Percentiles rank a stretch among this genome's conserved stretches.
phyloP scores from a whole-genome alignment of 495 filamentous ascomycete genomes.

The Penicillium samsonianum region DNA sequence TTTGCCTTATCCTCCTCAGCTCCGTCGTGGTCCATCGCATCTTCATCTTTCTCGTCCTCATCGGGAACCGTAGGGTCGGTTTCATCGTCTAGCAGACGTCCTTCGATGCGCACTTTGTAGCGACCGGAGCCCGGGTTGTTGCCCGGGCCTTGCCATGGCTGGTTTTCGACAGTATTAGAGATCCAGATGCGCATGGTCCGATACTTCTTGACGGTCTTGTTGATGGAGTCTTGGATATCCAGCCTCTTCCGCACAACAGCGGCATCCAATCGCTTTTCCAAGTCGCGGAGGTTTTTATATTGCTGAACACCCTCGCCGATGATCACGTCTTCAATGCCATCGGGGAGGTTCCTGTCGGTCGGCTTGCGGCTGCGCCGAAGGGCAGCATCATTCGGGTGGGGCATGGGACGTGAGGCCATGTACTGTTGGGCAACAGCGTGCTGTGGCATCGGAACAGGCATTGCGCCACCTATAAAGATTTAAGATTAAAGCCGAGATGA shows the following conservation, averaged over 20 bases:
- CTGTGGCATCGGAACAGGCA: constrained; percentile 44
- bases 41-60: constrained; percentile 60
- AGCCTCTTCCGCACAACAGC: constrained; percentile 93
- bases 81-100: constrained; percentile 78
- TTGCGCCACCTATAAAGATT: constrained; percentile 29
- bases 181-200: constrained; percentile 92
- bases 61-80: constrained; percentile 47
- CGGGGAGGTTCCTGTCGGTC: constrained; percentile 91
- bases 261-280: constrained; percentile 88
- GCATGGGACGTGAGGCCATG: constrained; percentile 42
- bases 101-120: constrained; percentile 92
- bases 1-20: constrained; percentile 33
- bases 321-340: constrained; percentile 76
- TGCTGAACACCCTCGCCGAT: constrained; percentile 79
- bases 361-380: constrained; percentile 82
- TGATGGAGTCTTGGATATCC: constrained; percentile 83
- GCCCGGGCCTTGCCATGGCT: constrained; percentile 76
- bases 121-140: constrained; percentile 53
- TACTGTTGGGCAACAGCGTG: constrained; percentile 46
- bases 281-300: constrained; percentile 79
- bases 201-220: constrained; percentile 75
- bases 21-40: constrained; percentile 64
- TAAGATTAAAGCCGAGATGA: constrained; percentile 18
- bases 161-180: constrained; percentile 90
- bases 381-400: constrained; percentile 50